Percentiles rank a stretch among this genome's conserved stretches.
Conservation (phyloP, 345 rosid genomes). For the Reutealis trisperma region DNA sequence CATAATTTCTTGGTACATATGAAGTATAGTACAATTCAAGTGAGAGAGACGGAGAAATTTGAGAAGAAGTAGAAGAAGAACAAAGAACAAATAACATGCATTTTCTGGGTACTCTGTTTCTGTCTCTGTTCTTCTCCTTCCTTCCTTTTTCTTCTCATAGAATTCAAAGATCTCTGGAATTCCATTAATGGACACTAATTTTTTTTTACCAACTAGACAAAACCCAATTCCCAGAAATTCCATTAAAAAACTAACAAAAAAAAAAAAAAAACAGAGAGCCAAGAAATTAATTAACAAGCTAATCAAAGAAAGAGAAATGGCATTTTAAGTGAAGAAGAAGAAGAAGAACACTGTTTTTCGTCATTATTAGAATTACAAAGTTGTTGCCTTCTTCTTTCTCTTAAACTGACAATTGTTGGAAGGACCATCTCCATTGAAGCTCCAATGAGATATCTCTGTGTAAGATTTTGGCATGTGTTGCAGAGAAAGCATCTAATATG, state of each 20-base stretch:
- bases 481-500: constrained; percentile 76
- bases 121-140: no score
- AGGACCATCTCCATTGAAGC: constrained; percentile 42
- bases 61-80: neutral
- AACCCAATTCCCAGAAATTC: neutral
- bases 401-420: constrained; percentile 30
- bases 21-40: neutral
- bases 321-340: constrained; percentile 28
- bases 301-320: constrained; percentile 66
- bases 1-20: neutral
- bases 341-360: constrained; percentile 15
- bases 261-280: neutral
- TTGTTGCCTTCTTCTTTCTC: constrained; percentile 23
- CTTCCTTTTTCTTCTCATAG: neutral
- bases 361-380: constrained; percentile 27
- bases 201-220: no score
- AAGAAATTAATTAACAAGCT: neutral
- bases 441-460: constrained; percentile 60
- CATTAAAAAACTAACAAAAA: neutral
- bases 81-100: neutral
- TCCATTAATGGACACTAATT: no score
- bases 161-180: neutral
- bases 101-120: neutral
- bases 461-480: constrained; percentile 56
- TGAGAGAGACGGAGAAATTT: neutral